These are phyloP conservation scores for Anaeromyces robustus DNA, from an alignment of 192 early-diverging fungal species.

Conservation along the genomic window DNA sequence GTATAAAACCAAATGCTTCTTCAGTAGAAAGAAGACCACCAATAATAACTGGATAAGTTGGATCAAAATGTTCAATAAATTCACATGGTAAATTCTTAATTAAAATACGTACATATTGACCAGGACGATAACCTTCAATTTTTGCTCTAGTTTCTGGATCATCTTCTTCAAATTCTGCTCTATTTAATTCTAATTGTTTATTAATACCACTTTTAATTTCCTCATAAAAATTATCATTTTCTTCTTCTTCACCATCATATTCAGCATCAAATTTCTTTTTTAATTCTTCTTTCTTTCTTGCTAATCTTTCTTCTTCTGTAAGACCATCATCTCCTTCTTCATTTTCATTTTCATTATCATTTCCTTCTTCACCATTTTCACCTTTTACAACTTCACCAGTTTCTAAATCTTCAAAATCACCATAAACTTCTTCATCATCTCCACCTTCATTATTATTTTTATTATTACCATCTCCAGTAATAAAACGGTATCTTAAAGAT, in stretches of 20 bases:
- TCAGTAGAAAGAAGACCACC: constrained; percentile 80
- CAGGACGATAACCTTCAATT: constrained; percentile 85
- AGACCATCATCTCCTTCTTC: constrained; percentile 24
- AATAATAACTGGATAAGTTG: constrained; percentile 74
- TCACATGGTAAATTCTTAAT: constrained; percentile 84
- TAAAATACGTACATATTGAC: constrained; percentile 83
- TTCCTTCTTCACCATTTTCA: constrained; percentile 10
- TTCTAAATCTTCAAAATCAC: constrained; percentile 70
- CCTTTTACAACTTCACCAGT: constrained; percentile 35
- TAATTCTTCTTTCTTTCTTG: constrained; percentile 71
- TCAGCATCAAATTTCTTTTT: constrained; percentile 88
- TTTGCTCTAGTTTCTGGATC: constrained; percentile 51
- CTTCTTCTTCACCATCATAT: constrained; percentile 41
- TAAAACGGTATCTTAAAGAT: constrained; percentile 56
- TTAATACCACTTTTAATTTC: constrained; percentile 75
- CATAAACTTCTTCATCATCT: constrained; percentile 10
- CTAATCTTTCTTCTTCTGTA: constrained; percentile 27
- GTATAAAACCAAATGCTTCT: constrained; percentile 87
- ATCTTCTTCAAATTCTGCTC: constrained; percentile 75
- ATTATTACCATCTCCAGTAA: constrained; percentile 34
- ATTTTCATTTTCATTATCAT: constrained; percentile 29
- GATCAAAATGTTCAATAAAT: constrained; percentile 85
- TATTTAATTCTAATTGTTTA: constrained; percentile 67
- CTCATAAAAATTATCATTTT: constrained; percentile 80
- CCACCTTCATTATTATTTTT: background rate